These are phyloP conservation scores for Elaeagnus macrophylla DNA, from an alignment of 306 rosid species.

Conservation along the genomic window DNA sequence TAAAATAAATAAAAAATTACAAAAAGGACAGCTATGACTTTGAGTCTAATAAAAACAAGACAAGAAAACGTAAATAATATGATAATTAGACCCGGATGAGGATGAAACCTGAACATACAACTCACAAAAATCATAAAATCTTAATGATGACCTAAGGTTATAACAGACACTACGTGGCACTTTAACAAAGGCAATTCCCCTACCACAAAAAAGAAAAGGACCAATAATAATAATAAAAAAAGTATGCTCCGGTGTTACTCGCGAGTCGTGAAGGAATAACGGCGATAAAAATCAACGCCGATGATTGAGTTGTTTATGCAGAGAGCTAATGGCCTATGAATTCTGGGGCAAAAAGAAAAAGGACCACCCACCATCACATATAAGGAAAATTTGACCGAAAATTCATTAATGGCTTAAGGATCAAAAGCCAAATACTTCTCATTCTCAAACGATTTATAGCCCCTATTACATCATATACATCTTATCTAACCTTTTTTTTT, in stretches of 20 bases:
- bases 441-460: slow-evolving; percentile 24
- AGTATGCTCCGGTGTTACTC: background rate
- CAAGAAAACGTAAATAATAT: too few species aligned
- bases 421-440: slow-evolving; percentile 14
- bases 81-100: background rate
- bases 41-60: background rate
- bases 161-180: slow-evolving; percentile 13
- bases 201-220: background rate
- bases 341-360: too few species aligned
- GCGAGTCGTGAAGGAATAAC: background rate
- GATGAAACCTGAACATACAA: background rate
- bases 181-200: background rate
- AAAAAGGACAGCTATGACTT: background rate
- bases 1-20: background rate
- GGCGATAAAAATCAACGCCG: too few species aligned
- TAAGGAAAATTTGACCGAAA: slow-evolving; percentile 18
- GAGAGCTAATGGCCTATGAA: background rate
- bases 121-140: background rate
- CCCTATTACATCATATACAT: slow-evolving; percentile 14
- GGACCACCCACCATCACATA: slow-evolving; percentile 17
- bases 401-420: slow-evolving; percentile 31
- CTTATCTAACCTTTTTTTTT: too few species aligned
- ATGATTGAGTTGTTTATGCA: too few species aligned
- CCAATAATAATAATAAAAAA: background rate
- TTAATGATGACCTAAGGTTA: background rate